These are phyloP conservation scores for Schizophyllum amplum DNA, from an alignment of 1,284 basidiomycete genomes.

Conservation along the genomic window DNA sequence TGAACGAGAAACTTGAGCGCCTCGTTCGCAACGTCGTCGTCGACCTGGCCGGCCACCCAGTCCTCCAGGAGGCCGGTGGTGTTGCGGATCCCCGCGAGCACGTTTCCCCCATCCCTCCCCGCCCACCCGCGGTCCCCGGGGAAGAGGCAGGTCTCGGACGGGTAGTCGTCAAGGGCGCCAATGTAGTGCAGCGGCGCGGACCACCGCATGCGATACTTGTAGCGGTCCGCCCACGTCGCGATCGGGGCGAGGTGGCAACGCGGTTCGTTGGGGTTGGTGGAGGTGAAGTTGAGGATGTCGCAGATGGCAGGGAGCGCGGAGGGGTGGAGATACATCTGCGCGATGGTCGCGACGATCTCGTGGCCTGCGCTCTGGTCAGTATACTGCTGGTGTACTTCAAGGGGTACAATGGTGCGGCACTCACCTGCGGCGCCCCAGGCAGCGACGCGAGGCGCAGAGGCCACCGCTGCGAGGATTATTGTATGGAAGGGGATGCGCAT, in stretches of 20 bases:
- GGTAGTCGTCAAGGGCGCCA: constrained; percentile 68
- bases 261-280: constrained; percentile 28
- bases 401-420: neutral
- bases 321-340: constrained; percentile 84
- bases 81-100: constrained; percentile 71
- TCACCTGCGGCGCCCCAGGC: constrained; percentile 20
- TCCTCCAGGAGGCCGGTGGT: constrained; percentile 52
- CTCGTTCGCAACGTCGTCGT: constrained; percentile 36
- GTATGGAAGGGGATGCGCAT: neutral
- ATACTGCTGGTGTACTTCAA: neutral
- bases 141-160: constrained; percentile 67
- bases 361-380: constrained; percentile 46
- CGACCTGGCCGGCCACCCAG: constrained; percentile 25
- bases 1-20: constrained; percentile 88
- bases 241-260: constrained; percentile 72
- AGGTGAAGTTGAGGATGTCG: constrained; percentile 51
- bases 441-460: constrained; percentile 10
- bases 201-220: constrained; percentile 59
- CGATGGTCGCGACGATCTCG: constrained; percentile 88
- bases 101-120: constrained; percentile 57
- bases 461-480: neutral
- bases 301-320: constrained; percentile 65
- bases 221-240: constrained; percentile 81
- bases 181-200: constrained; percentile 71
- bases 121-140: constrained; percentile 76